Percentiles rank a stretch among this genome's conserved stretches.
phyloP scores from a whole-genome alignment of 2,329 filamentous ascomycete species.

The Fusarium cyanostomum region DNA sequence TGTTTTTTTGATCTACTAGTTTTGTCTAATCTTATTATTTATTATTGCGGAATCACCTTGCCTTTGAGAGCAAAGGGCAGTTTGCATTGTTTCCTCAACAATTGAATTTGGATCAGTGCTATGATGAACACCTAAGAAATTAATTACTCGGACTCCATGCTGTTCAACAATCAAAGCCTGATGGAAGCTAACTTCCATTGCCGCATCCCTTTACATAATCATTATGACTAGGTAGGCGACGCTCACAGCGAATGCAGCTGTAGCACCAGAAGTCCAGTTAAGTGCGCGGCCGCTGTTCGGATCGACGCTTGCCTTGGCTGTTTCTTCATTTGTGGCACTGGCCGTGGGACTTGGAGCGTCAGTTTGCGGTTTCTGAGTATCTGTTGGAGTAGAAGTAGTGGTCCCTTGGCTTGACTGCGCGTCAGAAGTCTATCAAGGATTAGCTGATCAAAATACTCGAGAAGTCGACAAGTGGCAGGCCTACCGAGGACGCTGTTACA shows the following conservation, averaged over 20 bases:
- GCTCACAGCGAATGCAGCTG: not conserved
- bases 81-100: too few relatives aligned
- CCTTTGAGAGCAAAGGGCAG: too few relatives aligned
- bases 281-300: not conserved
- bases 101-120: too few relatives aligned
- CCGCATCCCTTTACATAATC: not conserved
- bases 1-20: too few relatives aligned
- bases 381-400: not conserved
- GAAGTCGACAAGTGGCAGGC: not conserved
- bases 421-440: not conserved
- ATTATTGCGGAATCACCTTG: too few relatives aligned
- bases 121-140: too few relatives aligned
- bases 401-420: not conserved
- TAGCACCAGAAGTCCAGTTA: not conserved
- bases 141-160: too few relatives aligned
- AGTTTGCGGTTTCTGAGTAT: not conserved
- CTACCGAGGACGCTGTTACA: not conserved
- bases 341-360: not conserved
- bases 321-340: fast-evolving
- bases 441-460: not conserved
- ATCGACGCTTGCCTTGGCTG: not conserved
- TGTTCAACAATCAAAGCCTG: too few relatives aligned
- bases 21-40: too few relatives aligned
- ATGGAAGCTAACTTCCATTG: too few relatives aligned
- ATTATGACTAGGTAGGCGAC: not conserved